Evolutionary conservation across 352 stramenopile species (phyloP).

Genomic region (Thraustochytrium striatum): DNA sequence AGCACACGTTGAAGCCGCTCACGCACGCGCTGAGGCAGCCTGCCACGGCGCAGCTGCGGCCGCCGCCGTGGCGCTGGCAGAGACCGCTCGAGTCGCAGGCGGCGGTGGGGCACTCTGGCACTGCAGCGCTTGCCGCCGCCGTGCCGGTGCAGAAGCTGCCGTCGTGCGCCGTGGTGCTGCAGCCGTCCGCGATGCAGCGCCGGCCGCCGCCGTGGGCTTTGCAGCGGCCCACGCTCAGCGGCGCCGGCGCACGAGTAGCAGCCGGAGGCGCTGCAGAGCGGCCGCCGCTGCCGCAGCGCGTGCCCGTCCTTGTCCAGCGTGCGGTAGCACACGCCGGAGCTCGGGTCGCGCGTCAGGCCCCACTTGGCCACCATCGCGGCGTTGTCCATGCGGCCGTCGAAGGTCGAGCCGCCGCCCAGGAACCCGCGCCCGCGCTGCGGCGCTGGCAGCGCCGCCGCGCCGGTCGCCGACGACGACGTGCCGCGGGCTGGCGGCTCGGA

Average conservation of each 20-base stretch:
- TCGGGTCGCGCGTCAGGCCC: slow-evolving; percentile 68
- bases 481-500: too few relatives aligned
- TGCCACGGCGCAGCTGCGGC: slow-evolving; percentile 59
- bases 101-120: slow-evolving; percentile 58
- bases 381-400: slow-evolving; percentile 41
- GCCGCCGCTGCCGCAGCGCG: slow-evolving; percentile 51
- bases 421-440: too few relatives aligned
- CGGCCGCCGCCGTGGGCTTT: slow-evolving; percentile 66
- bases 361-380: slow-evolving; percentile 46
- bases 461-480: too few relatives aligned
- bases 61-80: slow-evolving; percentile 51
- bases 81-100: slow-evolving; percentile 61
- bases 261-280: slow-evolving; percentile 68
- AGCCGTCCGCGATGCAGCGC: slow-evolving; percentile 66
- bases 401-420: slow-evolving; percentile 68
- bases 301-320: too few relatives aligned
- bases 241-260: slow-evolving; percentile 62
- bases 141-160: slow-evolving; percentile 66
- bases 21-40: slow-evolving; percentile 59
- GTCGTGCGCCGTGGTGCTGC: slow-evolving; percentile 67
- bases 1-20: slow-evolving; percentile 33
- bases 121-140: slow-evolving; percentile 49
- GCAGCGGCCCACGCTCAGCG: slow-evolving; percentile 22
- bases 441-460: too few relatives aligned
- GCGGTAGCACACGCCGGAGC: slow-evolving; percentile 38